Evolutionary conservation across 768 basidiomycete species (phyloP).

Genomic region (Suillus americanus): DNA sequence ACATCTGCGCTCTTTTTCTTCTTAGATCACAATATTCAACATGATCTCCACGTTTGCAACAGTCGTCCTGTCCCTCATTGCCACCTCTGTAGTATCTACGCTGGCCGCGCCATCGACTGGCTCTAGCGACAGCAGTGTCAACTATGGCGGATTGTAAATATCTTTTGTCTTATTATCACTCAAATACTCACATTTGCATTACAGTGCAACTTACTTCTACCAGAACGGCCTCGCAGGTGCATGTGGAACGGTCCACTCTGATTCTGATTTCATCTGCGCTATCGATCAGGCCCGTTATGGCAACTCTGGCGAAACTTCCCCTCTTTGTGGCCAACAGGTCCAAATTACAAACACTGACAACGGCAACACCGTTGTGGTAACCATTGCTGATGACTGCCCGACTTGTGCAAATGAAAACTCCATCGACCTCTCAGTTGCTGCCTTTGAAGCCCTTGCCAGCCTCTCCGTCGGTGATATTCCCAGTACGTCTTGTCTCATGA

Average conservation of each 20-base stretch:
- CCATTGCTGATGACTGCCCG: slow-evolving; percentile 80
- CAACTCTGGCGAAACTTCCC: slow-evolving; percentile 42
- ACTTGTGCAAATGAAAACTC: slow-evolving; percentile 66
- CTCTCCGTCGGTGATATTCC: slow-evolving; percentile 51
- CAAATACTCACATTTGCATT: slow-evolving; percentile 2
- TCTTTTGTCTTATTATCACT: neutral
- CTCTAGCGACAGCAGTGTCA: slow-evolving; percentile 27
- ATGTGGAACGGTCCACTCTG: slow-evolving; percentile 64
- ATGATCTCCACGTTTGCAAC: slow-evolving; percentile 34
- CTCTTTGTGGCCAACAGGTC: slow-evolving; percentile 66
- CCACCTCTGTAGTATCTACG: slow-evolving; percentile 34
- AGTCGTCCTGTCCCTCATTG: slow-evolving; percentile 43
- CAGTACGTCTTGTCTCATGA: slow-evolving; percentile 44
- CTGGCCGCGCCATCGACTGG: slow-evolving; percentile 5
- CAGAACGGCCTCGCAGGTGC: slow-evolving; percentile 77
- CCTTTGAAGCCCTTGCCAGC: slow-evolving; percentile 60
- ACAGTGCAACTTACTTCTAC: slow-evolving; percentile 65
- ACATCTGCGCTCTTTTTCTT: slow-evolving; percentile 19
- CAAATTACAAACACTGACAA: slow-evolving; percentile 57
- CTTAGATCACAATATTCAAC: slow-evolving; percentile 30
- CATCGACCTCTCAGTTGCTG: slow-evolving; percentile 70
- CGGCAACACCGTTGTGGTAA: slow-evolving; percentile 53
- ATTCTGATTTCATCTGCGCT: slow-evolving; percentile 60
- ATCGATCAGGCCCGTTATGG: slow-evolving; percentile 60
- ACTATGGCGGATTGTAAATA: slow-evolving; percentile 45